Evolutionary conservation across 2,329 filamentous ascomycete genomes (phyloP), one percentile per base, ranked within the genome.

Genomic region (Tolypocladium endophyticum): DNA sequence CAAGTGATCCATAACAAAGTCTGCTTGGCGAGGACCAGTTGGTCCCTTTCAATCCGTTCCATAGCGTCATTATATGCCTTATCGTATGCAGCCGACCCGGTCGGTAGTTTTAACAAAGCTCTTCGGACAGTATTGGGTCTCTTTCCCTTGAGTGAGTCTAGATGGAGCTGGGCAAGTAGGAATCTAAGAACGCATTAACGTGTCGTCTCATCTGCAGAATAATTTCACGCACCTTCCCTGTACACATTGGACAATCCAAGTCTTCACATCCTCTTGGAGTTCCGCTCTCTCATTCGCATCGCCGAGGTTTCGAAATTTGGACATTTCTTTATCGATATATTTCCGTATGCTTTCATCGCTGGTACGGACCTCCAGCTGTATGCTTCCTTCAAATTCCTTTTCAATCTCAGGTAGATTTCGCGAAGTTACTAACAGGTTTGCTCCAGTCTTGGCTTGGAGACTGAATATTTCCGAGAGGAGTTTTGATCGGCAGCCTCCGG

Each of bases 91-190:
- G 65, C 57, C 4, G 66, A 64, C 11, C 72, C 72, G 18, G 50
- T 70, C 0, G 68, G 63, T 0, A 80, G 62, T 0, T 62, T 66
- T 36, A 59, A 16, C 1, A 81, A 61, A 2, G 71, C 67, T 0
- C 45, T 57, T 30, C 63, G 61, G 7, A 81, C 62, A 1, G 64
- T 67, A 53, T 73, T 76, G 0, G 72, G 71, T 41, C 11, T 63
- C 38, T 64, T 64, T 0, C 57, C 60, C 0, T 61, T 16, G 1
- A 68, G 61, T 11, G 61, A 64, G 7, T 66, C 61, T 1, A 69
- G 56, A 12, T 67, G 57, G 4, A 68, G 59, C 23, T 62, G 58
- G 1, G 64, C 63, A 4, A 67, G 60, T 7, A 67, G 58, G 41
- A 68, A 67, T 60, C 62, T 65, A 11, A 7, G 4, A 52, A 12